A percentile compares a stretch with the other conserved stretches of the same genome.
Evolutionary conservation across 2,329 filamentous ascomycete species (phyloP).

Genomic region (Colletotrichum sp.): DNA sequence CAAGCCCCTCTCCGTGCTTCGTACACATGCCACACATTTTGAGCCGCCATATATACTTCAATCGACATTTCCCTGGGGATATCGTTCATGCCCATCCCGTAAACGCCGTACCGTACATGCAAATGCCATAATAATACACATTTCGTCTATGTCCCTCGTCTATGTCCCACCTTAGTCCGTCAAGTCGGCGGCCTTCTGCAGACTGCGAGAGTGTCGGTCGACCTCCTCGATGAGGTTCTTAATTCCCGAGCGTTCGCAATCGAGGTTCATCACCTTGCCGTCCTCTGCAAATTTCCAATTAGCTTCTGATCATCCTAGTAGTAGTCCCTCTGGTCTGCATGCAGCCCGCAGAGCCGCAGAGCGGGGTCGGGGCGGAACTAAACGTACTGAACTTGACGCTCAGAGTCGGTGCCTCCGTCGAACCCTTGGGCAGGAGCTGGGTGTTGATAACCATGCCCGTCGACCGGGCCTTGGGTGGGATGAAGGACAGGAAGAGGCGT

Average conservation of each 20-base stretch:
- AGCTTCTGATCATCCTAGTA: background rate
- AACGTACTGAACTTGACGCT: constrained; percentile 83
- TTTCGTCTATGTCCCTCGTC: background rate
- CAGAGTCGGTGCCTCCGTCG: constrained; percentile 71
- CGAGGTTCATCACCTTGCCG: constrained; percentile 85
- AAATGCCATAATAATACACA: constrained; percentile 18
- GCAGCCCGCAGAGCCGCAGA: background rate
- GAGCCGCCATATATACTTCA: background rate
- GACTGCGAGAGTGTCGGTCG: constrained; percentile 81
- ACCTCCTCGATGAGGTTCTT: constrained; percentile 88
- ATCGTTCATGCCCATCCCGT: constrained; percentile 8
- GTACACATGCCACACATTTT: background rate
- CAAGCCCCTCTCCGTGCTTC: background rate
- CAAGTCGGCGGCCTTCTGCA: constrained; percentile 85
- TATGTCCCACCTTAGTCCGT: constrained; percentile 38
- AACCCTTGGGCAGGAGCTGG: constrained; percentile 72
- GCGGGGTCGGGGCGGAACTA: background rate
- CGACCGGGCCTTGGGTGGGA: constrained; percentile 78
- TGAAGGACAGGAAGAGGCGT: constrained; percentile 83
- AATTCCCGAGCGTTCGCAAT: constrained; percentile 81
- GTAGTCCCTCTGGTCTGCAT: background rate
- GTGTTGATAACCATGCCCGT: constrained; percentile 79
- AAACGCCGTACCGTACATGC: constrained; percentile 10
- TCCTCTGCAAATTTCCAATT: constrained; percentile 66
- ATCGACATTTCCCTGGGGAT: constrained; percentile 6